Conservation (phyloP, 192 early-diverging fungal genomes). For the Backusella morwellensis region DNA sequence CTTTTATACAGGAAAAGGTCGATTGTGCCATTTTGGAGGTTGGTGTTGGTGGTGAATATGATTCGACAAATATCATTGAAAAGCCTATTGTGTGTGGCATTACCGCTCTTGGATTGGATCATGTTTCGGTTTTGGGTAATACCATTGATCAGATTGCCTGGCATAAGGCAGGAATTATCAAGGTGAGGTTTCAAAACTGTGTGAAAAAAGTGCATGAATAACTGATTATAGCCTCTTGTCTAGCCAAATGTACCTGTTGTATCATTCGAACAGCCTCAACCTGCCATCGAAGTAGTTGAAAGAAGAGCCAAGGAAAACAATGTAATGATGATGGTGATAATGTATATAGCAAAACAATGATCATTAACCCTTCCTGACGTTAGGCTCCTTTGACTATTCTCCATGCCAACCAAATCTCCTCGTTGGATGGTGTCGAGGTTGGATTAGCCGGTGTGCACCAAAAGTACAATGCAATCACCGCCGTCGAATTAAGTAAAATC, state of each 20-base stretch:
- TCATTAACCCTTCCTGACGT: background rate
- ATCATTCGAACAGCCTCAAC: conserved; percentile 65
- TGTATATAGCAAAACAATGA: background rate
- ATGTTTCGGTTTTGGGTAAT: conserved; percentile 64
- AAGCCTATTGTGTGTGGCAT: conserved; percentile 78
- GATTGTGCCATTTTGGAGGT: conserved; percentile 83
- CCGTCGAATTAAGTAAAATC: conserved; percentile 63
- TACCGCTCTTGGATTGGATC: conserved; percentile 78
- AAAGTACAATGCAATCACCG: conserved; percentile 79
- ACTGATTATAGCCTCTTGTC: background rate
- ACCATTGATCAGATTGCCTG: conserved; percentile 77
- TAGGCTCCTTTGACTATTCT: conserved; percentile 45
- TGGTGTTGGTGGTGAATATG: conserved; percentile 83
- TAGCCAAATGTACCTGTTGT: conserved; percentile 65
- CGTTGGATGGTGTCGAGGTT: conserved; percentile 37
- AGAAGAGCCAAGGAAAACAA: conserved; percentile 67
- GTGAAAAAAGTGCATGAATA: background rate
- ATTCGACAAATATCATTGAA: conserved; percentile 78
- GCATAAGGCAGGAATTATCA: conserved; percentile 87
- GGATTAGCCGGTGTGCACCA: conserved; percentile 88
- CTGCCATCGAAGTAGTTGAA: conserved; percentile 66
- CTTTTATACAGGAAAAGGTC: conserved; percentile 79
- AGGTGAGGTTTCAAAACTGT: conserved; percentile 34
- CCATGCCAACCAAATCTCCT: conserved; percentile 11
- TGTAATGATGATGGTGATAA: conserved; percentile 33